Conservation (phyloP, 176 grass and related monocot genomes). For the Carex pumila region DNA sequence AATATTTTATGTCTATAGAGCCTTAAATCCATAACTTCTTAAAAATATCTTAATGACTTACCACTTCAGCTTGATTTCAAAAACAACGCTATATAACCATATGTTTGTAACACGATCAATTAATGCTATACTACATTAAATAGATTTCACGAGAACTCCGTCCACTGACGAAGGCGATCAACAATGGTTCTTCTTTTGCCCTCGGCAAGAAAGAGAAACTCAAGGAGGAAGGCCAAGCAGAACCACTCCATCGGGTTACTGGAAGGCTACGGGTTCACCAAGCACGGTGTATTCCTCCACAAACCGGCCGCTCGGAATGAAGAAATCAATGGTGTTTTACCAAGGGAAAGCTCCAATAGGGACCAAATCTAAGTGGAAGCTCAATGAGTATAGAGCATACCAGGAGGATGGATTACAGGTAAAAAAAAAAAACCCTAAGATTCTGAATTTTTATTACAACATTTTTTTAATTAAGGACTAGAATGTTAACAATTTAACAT, state of each 20-base stretch:
- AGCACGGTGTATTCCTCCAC: conserved; percentile 58
- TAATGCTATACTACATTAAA: neutral
- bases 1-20: neutral
- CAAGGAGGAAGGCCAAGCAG: conserved; percentile 76
- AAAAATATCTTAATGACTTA: too few species aligned
- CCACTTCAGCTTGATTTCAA: too few species aligned
- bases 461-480: neutral
- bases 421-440: neutral
- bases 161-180: conserved; percentile 23
- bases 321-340: conserved; percentile 99
- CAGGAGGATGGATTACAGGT: conserved; percentile 23
- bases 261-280: conserved; percentile 92
- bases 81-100: too few species aligned
- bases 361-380: conserved; percentile 79
- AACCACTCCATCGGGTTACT: conserved; percentile 86
- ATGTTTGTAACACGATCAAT: too few species aligned
- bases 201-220: conserved; percentile 68
- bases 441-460: neutral
- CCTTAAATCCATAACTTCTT: neutral
- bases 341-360: conserved; percentile 54
- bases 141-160: neutral
- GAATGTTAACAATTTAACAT: neutral
- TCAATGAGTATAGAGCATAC: conserved; percentile 77
- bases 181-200: conserved; percentile 96
- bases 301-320: conserved; percentile 50